A percentile compares a stretch with the other conserved stretches of the same genome.
phyloP scores from a whole-genome alignment of 2,329 filamentous ascomycete genomes.

The Colletotrichum lentis region DNA sequence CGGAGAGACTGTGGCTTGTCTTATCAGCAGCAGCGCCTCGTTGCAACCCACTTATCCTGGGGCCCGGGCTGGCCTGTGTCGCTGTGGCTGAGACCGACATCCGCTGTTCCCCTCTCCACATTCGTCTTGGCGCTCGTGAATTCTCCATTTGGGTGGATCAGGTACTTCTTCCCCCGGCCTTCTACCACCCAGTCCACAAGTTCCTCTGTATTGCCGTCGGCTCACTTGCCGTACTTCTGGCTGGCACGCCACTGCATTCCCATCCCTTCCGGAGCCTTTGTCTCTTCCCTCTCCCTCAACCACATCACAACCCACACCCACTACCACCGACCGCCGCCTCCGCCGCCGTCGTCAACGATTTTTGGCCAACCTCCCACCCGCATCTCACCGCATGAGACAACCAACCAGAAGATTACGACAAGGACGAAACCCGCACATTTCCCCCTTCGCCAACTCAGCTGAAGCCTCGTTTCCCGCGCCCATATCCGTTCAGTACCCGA shows the following conservation, averaged over 20 bases:
- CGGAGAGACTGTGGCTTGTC: conserved; percentile 9
- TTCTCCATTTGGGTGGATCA: conserved; percentile 4
- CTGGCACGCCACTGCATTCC: conserved; percentile 27
- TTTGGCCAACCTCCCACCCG: conserved; percentile 4
- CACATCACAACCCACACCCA: conserved; percentile 13
- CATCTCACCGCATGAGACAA: not conserved
- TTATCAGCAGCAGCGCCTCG: conserved; percentile 7
- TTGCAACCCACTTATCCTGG: conserved; percentile 13
- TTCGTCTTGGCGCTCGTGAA: conserved; percentile 29
- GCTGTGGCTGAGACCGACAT: conserved; percentile 25
- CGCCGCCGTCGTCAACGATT: conserved; percentile 1
- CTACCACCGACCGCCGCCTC: conserved; percentile 2
- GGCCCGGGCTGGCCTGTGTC: conserved; percentile 29
- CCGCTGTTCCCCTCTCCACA: conserved; percentile 26
- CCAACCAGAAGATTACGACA: not conserved
- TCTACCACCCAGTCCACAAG: not conserved
- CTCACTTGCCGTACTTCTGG: conserved; percentile 7
- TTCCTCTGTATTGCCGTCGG: conserved; percentile 10
- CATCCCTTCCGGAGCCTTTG: conserved; percentile 32
- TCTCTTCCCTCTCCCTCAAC: conserved; percentile 26
- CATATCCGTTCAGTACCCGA: conserved; percentile 10
- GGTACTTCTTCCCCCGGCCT: conserved; percentile 12
- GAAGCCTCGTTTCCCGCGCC: conserved; percentile 9
- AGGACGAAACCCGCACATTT: not conserved
- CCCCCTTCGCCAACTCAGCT: not conserved